Base-by-base conservation (phyloP, 177 flowering plant genomes). In the Vitis hybrid region DNA sequence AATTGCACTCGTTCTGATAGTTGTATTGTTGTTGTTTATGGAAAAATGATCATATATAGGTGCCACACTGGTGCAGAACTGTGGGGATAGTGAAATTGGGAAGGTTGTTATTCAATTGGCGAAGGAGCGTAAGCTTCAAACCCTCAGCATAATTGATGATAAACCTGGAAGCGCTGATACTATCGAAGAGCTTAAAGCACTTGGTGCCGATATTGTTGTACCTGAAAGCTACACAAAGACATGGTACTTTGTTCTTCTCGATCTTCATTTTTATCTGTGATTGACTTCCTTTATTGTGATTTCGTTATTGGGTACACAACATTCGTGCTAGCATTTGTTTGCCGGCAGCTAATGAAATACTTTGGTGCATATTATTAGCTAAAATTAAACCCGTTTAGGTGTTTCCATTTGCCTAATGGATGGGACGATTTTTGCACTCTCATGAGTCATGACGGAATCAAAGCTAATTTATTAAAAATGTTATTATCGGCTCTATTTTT, bases 141-240 rank as follows among this genome's bases (percentile, higher is more conserved):
- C 78, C n/a, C 22, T 78, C 34, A 78, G 78, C 71, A 78, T 78
- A 71, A 72, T 75, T 53, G 81, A 69, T 20, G 78, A 78, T 66
- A 75, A 78, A 66, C 76, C 74, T 63, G 81, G 76, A 69, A 69
- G 10, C 29, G 74, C 81, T 6, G 76, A 72, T 53, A 75, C 58
- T 2, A 78, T 78, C 72, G 78, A 75, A 59, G 81, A 64, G 67
- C 78, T 78, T n/a, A 78, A 78, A 71, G 75, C 73, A 50, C 75
- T 78, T 65, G 81, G 78, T 10, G 81, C 73, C 49, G 81, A 78
- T 68, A 61, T 74, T 29, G 75, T 78, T 50, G 78, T 75, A 9
- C 81, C 81, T 16, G 81, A 75, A 59, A 78, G 78, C 54, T 78
- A 72, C 81, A 75, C 81, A 10, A 78, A 75, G 50, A 78, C 76